A percentile compares a stretch with the other conserved stretches of the same genome.
Evolutionary conservation across 2,329 filamentous ascomycete species (phyloP).

Genomic region (Pseudopithomyces maydicus): DNA sequence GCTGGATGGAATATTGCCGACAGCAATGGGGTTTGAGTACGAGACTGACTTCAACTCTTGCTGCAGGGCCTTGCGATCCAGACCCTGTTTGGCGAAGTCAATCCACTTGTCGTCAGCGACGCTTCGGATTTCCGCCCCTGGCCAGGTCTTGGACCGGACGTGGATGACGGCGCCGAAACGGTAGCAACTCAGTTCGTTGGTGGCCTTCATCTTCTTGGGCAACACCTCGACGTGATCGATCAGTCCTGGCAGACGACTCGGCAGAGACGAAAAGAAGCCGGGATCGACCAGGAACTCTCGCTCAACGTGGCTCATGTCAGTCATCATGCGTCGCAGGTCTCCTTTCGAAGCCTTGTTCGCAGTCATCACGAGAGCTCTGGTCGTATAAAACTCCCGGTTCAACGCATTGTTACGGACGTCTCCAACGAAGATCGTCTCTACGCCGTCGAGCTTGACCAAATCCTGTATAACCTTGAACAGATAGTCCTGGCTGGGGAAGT

Average conservation of each 20-base stretch:
- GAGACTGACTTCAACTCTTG: not conserved
- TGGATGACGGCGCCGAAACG: slow-evolving; percentile 7
- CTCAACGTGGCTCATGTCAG: slow-evolving; percentile 6
- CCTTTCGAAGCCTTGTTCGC: slow-evolving; percentile 1
- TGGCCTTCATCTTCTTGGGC: slow-evolving; percentile 13
- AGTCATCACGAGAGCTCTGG: slow-evolving; percentile 2
- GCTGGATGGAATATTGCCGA: no score
- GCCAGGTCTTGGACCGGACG: not conserved
- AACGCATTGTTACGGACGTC: no score
- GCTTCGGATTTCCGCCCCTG: not conserved
- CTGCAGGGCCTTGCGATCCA: not conserved
- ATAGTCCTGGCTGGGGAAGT: slow-evolving; percentile 18
- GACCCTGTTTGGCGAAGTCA: not conserved
- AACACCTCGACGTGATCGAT: slow-evolving; percentile 12
- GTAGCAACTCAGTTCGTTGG: slow-evolving; percentile 17
- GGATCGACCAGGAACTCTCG: slow-evolving; percentile 13
- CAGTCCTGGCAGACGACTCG: not conserved
- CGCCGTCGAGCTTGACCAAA: not conserved
- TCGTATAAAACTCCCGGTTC: slow-evolving; percentile 4
- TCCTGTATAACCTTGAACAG: slow-evolving; percentile 5
- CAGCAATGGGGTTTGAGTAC: no score
- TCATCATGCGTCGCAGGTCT: slow-evolving; percentile 4
- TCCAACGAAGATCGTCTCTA: no score
- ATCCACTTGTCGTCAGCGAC: not conserved
- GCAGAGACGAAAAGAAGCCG: slow-evolving; percentile 10